Evolutionary conservation across 768 basidiomycete genomes (phyloP), one percentile per base, ranked within the genome.

Genomic region (Mycena floridula): DNA sequence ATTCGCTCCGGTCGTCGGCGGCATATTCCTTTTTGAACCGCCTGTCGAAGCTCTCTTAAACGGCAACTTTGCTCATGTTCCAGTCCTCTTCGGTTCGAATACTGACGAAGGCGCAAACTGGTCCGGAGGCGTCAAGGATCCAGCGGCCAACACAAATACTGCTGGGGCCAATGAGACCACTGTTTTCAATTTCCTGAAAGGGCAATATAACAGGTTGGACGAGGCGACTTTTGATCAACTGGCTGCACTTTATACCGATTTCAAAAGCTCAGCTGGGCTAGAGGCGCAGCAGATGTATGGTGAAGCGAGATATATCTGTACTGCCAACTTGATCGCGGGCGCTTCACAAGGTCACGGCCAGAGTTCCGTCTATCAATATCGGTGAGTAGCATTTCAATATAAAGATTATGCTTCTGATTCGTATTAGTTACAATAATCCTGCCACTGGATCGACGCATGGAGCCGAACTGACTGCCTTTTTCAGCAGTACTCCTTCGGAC

Each of bases 251-350:
- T 72, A 72, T 44, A 43, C 49, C 5, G 57, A 59, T 32, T 72
- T 58, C 51, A 48, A 56, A 25, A 54, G 48, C 9, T 66, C 63
- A 6, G 59, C 68, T 25, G 65, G 66, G 43, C 55, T 66, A 7
- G 68, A 70, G 47, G 68, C 62, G 7, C 67, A 69, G 40, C 67
- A 69, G 48, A 71, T 72, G 66, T 72, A 71, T 47, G 70, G 70
- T 23, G 70, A 72, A 44, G 59, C 59, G 42, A 51, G 70, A 40
- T 71, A 68, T 40, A 69, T 72, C n/a, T 72, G 70, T 46, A 64
- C 63, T 7, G 67, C 69, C 12, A 51, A 52, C 11, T 51, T 70
- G 55, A 62, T 72, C 37, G 51, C 63, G 1, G 61, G 59, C 8
- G 56, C n/a, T n/a, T n/a, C 32, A 18, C 32, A 35, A 35, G 32